Evolutionary conservation across 345 rosid species (phyloP).

Genomic region (Melaleuca alternifolia): DNA sequence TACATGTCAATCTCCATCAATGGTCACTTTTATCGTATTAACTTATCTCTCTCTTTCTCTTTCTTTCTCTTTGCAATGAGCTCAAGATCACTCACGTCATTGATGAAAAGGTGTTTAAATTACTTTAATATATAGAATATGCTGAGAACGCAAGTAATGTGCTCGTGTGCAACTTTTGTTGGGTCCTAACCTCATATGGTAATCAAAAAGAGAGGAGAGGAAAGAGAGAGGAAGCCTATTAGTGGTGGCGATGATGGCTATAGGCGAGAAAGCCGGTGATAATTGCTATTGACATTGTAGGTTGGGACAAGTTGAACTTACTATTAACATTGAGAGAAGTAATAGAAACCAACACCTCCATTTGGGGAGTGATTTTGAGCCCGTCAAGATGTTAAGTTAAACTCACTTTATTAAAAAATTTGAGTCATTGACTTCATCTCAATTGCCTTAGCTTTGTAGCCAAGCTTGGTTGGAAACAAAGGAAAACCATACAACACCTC

Average conservation of each 20-base stretch:
- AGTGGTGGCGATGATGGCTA: neutral
- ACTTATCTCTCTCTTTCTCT: no score
- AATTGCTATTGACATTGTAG: neutral
- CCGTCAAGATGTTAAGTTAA: fast-evolving
- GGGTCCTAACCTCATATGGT: neutral
- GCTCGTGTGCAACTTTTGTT: neutral
- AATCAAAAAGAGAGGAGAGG: neutral
- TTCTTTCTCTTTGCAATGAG: neutral
- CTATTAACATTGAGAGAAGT: neutral
- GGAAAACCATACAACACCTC: neutral
- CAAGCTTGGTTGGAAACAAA: neutral
- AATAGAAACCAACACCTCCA: neutral
- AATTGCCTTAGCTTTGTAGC: neutral
- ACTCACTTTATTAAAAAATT: neutral
- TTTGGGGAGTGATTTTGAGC: neutral
- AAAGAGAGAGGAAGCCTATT: neutral
- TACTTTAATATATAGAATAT: neutral
- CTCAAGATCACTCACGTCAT: neutral
- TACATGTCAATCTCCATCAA: neutral
- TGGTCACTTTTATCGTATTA: neutral
- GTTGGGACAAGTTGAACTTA: neutral
- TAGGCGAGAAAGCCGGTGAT: neutral
- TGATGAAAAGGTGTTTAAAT: neutral
- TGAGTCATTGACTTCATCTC: neutral
- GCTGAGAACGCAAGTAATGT: neutral